Percentiles rank a stretch among this genome's conserved stretches.
These are phyloP conservation scores for Volvariella surrecta DNA, from an alignment of 1,284 basidiomycete genomes.

Conservation along the genomic window DNA sequence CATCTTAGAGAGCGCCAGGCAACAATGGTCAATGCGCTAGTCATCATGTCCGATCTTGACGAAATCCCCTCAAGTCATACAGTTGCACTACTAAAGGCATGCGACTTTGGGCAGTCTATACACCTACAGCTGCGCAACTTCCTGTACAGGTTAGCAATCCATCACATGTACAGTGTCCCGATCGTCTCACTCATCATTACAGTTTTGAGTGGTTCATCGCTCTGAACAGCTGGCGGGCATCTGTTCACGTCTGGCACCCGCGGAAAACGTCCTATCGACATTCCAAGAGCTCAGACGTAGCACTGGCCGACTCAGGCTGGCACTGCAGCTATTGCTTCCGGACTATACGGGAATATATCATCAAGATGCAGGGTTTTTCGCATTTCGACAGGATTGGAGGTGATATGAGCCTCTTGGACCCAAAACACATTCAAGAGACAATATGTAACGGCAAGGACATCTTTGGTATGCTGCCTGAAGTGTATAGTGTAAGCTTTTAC, in stretches of 20 bases:
- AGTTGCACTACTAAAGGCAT: conserved; percentile 46
- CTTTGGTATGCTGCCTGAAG: conserved; percentile 62
- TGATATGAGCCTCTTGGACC: conserved; percentile 40
- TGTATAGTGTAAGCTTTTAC: conserved; percentile 34
- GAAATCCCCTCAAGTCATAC: conserved; percentile 56
- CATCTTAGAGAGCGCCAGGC: conserved; percentile 25
- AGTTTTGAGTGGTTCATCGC: conserved; percentile 54
- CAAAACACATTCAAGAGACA: conserved; percentile 44
- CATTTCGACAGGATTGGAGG: conserved; percentile 59
- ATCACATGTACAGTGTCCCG: not conserved
- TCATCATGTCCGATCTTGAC: conserved; percentile 65
- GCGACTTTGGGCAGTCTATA: conserved; percentile 45
- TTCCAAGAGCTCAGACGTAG: conserved; percentile 40
- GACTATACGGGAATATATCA: conserved; percentile 46
- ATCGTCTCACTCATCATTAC: not conserved
- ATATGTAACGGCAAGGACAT: conserved; percentile 59
- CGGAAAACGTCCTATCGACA: conserved; percentile 44
- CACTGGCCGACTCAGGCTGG: conserved; percentile 57
- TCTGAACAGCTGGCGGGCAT: conserved; percentile 46
- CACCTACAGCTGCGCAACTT: conserved; percentile 62
- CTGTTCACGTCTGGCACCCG: conserved; percentile 38
- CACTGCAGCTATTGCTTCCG: conserved; percentile 62
- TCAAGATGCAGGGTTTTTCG: conserved; percentile 60
- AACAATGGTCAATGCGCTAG: conserved; percentile 28
- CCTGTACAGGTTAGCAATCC: conserved; percentile 42